A percentile compares a stretch with the other conserved stretches of the same genome.
phyloP scores from a whole-genome alignment of 1,139 yeast species.

The Yamadazyma epiphylla region DNA sequence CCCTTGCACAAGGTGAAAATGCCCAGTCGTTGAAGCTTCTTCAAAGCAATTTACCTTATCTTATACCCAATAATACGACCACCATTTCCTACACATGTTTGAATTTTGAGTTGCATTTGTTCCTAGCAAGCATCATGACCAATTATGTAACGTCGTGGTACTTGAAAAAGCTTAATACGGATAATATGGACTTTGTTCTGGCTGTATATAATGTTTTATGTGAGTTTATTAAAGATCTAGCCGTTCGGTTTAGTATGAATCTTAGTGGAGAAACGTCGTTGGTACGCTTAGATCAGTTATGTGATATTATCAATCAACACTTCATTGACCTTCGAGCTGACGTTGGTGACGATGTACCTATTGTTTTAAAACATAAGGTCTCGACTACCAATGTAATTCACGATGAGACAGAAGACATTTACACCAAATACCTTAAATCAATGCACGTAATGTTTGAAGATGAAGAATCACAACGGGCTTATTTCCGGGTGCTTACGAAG shows the following conservation, averaged over 20 bases:
- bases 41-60: conserved; percentile 23
- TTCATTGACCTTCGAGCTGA: conserved; percentile 16
- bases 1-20: conserved; percentile 19
- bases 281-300: conserved; percentile 20
- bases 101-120: conserved; percentile 36
- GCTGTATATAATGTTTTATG: conserved; percentile 28
- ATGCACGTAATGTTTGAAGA: conserved; percentile 18
- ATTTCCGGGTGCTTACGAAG: conserved; percentile 23
- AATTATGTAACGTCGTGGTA: conserved; percentile 41
- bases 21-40: conserved; percentile 20
- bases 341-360: conserved; percentile 11
- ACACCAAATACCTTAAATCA: conserved; percentile 10
- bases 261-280: conserved; percentile 11
- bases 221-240: conserved; percentile 24
- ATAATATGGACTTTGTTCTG: conserved; percentile 31
- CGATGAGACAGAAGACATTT: conserved; percentile 7
- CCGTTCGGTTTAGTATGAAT: conserved; percentile 16
- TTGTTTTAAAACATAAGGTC: conserved; percentile 7
- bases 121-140: conserved; percentile 30
- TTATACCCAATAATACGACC: conserved; percentile 12
- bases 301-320: conserved; percentile 25
- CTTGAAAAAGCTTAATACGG: conserved; percentile 34
- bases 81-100: conserved; percentile 16
- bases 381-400: conserved; percentile 6
- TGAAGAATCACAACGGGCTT: conserved; percentile 9